phyloP scores from a whole-genome alignment of 1,284 basidiomycete genomes.

The Rhodotorula sp. region DNA sequence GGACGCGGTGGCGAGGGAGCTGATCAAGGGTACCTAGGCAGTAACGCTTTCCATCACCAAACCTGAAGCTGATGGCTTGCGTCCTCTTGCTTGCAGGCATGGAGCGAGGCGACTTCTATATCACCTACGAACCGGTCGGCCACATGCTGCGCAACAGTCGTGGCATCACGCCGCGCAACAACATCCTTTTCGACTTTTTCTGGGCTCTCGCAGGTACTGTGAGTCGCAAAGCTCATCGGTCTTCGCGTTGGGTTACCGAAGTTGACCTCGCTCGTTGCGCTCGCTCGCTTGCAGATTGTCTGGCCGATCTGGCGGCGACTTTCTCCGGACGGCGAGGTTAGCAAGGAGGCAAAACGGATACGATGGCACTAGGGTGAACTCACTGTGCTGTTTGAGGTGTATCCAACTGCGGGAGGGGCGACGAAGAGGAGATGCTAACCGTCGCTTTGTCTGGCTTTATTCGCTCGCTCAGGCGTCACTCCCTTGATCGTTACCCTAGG shows the following conservation, averaged over 20 bases:
- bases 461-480: not conserved
- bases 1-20: conserved; percentile 62
- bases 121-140: conserved; percentile 69
- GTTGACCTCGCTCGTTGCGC: not conserved
- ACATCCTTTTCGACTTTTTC: conserved; percentile 60
- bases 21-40: conserved; percentile 61
- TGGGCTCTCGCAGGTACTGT: conserved; percentile 55
- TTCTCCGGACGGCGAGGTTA: conserved; percentile 40
- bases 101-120: conserved; percentile 69
- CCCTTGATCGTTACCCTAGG: no score
- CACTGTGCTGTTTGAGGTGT: not conserved
- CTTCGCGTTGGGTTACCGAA: not conserved
- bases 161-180: conserved; percentile 67
- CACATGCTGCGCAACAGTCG: conserved; percentile 67
- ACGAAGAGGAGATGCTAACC: not conserved
- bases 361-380: not conserved
- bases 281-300: conserved; percentile 49
- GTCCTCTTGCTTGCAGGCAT: conserved; percentile 58
- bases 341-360: conserved; percentile 14
- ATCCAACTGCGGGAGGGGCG: not conserved
- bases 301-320: conserved; percentile 52
- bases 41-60: conserved; percentile 25
- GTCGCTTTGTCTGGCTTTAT: not conserved
- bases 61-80: no score
- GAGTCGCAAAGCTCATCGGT: conserved; percentile 41